Conservation (phyloP, 176 grass and related monocot genomes). For the Thinopyrum elongatum region DNA sequence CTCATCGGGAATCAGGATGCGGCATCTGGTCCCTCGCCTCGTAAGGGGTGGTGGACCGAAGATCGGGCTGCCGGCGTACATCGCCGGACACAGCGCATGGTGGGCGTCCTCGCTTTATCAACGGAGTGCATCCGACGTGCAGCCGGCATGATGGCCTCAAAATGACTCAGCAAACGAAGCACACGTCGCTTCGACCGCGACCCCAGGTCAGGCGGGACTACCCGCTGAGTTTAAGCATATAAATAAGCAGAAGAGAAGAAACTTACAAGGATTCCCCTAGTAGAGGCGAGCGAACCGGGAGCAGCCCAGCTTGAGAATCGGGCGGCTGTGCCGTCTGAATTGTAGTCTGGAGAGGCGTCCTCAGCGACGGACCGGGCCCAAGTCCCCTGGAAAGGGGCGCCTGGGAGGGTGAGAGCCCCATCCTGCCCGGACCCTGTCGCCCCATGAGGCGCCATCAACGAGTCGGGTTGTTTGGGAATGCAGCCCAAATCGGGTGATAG, state of each 20-base stretch:
- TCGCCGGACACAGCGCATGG: too few relatives aligned
- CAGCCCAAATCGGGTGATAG: constrained; percentile 52
- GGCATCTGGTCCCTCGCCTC: too few relatives aligned
- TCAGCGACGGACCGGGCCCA: constrained; percentile 41
- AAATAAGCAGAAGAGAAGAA: constrained; percentile 31
- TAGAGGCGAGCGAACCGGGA: constrained; percentile 40
- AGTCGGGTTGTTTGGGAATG: constrained; percentile 62
- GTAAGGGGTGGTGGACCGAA: too few relatives aligned
- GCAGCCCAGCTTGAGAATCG: neutral
- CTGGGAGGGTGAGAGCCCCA: constrained; percentile 65
- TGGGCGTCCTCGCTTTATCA: too few relatives aligned
- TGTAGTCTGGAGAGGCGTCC: constrained; percentile 35
- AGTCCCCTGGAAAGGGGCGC: constrained; percentile 66
- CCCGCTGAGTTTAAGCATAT: neutral
- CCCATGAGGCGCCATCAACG: constrained; percentile 49
- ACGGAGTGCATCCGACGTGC: too few relatives aligned
- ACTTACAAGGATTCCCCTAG: constrained; percentile 37
- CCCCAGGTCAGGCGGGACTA: neutral
- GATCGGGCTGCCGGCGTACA: too few relatives aligned
- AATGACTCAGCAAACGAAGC: too few relatives aligned
- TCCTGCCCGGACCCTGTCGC: constrained; percentile 51
- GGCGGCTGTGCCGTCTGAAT: neutral
- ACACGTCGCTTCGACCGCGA: neutral
- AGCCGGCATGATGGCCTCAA: too few relatives aligned
- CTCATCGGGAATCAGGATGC: too few relatives aligned